These are phyloP conservation scores for Cryphonectria naterciae DNA, from an alignment of 2,329 filamentous ascomycete species.

Conservation along the genomic window DNA sequence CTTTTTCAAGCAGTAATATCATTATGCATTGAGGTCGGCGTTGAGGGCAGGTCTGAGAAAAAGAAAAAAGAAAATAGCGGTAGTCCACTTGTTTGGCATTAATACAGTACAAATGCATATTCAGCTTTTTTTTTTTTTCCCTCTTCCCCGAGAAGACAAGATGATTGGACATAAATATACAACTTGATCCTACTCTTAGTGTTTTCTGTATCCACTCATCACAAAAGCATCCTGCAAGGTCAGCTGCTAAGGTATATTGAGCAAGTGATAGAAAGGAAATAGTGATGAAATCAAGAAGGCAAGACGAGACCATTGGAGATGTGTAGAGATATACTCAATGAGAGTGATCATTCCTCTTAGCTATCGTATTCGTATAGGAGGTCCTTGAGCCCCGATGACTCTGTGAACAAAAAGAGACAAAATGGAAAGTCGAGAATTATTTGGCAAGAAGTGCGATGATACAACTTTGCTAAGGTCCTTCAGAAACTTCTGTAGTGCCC, in stretches of 20 bases:
- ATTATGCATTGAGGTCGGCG: constrained; percentile 4
- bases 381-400: too few species aligned
- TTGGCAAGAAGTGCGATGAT: too few species aligned
- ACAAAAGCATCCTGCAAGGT: background rate
- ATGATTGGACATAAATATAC: background rate
- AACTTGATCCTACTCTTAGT: background rate
- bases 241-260: background rate
- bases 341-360: too few species aligned
- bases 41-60: background rate
- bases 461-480: too few species aligned
- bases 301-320: too few species aligned
- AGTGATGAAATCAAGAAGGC: too few species aligned
- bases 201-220: background rate
- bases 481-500: too few species aligned
- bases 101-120: background rate
- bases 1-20: background rate
- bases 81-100: background rate
- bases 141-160: background rate
- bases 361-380: too few species aligned
- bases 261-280: background rate
- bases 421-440: too few species aligned
- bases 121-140: background rate
- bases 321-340: too few species aligned
- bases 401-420: too few species aligned
- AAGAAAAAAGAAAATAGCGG: background rate